phyloP scores from a whole-genome alignment of 768 basidiomycete genomes.

The Phallus indusiatus region DNA sequence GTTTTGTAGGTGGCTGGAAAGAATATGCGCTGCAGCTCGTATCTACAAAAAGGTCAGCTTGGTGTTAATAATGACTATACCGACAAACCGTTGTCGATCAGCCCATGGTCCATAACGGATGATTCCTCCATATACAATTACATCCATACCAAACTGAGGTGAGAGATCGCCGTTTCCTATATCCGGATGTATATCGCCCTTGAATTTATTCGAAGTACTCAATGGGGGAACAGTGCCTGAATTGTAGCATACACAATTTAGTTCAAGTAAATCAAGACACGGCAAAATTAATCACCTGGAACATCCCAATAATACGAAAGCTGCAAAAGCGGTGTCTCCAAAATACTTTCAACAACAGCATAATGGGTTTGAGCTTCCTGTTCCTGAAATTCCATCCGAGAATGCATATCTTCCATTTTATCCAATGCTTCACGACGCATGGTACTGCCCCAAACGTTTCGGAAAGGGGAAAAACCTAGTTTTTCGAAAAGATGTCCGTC shows the following conservation, averaged over 20 bases:
- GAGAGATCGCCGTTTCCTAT: constrained; percentile 80
- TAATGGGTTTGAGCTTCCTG: constrained; percentile 44
- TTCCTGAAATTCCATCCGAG: neutral
- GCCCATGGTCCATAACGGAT: constrained; percentile 94
- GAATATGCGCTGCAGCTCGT: constrained; percentile 69
- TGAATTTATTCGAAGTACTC: too few species aligned
- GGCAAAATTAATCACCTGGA: constrained; percentile 37
- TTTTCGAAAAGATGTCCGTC: neutral
- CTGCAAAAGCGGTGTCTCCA: constrained; percentile 71
- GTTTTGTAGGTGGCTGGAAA: constrained; percentile 76
- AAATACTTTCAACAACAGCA: constrained; percentile 73
- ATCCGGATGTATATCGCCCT: constrained; percentile 28
- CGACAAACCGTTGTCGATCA: constrained; percentile 73
- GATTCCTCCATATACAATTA: constrained; percentile 66
- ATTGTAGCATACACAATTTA: neutral
- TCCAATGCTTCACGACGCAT: constrained; percentile 11
- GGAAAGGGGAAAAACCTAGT: neutral
- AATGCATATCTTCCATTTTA: constrained; percentile 6
- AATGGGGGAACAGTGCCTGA: neutral
- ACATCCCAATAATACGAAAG: constrained; percentile 82
- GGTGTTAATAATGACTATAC: neutral
- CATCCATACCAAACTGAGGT: constrained; percentile 91
- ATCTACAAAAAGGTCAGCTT: constrained; percentile 29
- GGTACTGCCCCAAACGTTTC: constrained; percentile 11
- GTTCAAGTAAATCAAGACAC: neutral